Percentiles rank a stretch among this genome's conserved stretches.
These are phyloP conservation scores for Suillus subaureus DNA, from an alignment of 768 basidiomycete species.

Conservation along the genomic window DNA sequence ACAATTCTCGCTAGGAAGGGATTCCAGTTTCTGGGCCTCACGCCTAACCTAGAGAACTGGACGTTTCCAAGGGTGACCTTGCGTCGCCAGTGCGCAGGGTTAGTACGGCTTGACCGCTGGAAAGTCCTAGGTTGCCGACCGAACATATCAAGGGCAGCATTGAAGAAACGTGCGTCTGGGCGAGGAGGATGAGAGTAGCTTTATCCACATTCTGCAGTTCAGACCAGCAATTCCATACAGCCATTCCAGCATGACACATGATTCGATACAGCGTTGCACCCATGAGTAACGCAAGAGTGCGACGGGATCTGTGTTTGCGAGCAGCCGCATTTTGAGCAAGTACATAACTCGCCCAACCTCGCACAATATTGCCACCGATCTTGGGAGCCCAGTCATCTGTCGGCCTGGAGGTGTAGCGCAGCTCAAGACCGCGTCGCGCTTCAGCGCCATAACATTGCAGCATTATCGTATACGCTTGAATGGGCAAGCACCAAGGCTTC, in stretches of 20 bases:
- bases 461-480: slow-evolving; percentile 74
- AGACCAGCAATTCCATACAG: slow-evolving; percentile 26
- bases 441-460: slow-evolving; percentile 58
- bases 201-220: slow-evolving; percentile 26
- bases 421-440: slow-evolving; percentile 33
- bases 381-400: slow-evolving; percentile 21
- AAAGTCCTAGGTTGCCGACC: slow-evolving; percentile 24
- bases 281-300: slow-evolving; percentile 32
- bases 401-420: slow-evolving; percentile 14
- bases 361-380: slow-evolving; percentile 24
- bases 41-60: slow-evolving; percentile 31
- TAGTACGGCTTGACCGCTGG: slow-evolving; percentile 18
- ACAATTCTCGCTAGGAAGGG: slow-evolving; percentile 39
- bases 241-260: slow-evolving; percentile 37
- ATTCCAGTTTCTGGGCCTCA: slow-evolving; percentile 29
- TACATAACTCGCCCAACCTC: slow-evolving; percentile 41
- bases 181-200: slow-evolving; percentile 37
- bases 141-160: slow-evolving; percentile 55
- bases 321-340: slow-evolving; percentile 23
- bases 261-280: slow-evolving; percentile 36
- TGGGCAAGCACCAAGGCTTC: slow-evolving; percentile 64
- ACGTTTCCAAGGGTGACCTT: slow-evolving; percentile 29
- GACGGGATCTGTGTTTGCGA: slow-evolving; percentile 26
- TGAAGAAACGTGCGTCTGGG: slow-evolving; percentile 71
- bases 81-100: slow-evolving; percentile 32